These are phyloP conservation scores for Talaromyces adpressus DNA, from an alignment of 495 filamentous ascomycete genomes.

Conservation along the genomic window DNA sequence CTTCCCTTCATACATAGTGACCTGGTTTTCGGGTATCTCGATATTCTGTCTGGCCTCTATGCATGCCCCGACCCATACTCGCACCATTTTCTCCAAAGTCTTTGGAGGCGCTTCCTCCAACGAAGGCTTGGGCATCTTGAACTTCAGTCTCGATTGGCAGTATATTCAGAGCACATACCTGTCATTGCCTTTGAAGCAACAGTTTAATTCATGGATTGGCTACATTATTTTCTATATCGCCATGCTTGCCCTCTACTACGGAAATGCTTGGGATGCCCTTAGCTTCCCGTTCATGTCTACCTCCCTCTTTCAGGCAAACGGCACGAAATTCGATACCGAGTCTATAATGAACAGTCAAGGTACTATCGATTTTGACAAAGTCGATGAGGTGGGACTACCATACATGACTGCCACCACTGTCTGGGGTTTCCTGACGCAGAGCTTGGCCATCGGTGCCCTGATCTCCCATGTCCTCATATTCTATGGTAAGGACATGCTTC, in stretches of 20 bases:
- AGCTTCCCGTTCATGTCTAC: conserved; percentile 44
- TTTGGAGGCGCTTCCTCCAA: conserved; percentile 47
- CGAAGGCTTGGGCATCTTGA: conserved; percentile 25
- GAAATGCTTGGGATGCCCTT: conserved; percentile 36
- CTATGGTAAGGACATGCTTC: conserved; percentile 27
- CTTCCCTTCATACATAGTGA: conserved; percentile 41
- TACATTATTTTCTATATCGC: conserved; percentile 29
- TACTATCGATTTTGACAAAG: conserved; percentile 21
- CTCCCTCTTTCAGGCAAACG: conserved; percentile 20
- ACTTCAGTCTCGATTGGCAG: conserved; percentile 43
- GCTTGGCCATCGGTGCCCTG: conserved; percentile 29
- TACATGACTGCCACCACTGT: conserved; percentile 13
- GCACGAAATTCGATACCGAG: conserved; percentile 12
- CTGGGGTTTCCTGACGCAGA: conserved; percentile 15
- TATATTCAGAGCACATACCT: conserved; percentile 32
- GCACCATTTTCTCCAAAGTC: conserved; percentile 38
- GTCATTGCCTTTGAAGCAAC: conserved; percentile 21
- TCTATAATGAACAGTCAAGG: conserved; percentile 23
- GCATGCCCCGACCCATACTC: conserved; percentile 11
- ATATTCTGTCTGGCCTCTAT: conserved; percentile 40
- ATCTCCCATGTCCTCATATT: conserved; percentile 29
- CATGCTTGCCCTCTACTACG: conserved; percentile 36
- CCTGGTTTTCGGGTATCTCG: conserved; percentile 39
- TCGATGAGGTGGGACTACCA: conserved; percentile 23
- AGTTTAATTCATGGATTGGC: conserved; percentile 35